phyloP scores from a whole-genome alignment of 768 basidiomycete genomes.

The Daedaleopsis nitida region DNA sequence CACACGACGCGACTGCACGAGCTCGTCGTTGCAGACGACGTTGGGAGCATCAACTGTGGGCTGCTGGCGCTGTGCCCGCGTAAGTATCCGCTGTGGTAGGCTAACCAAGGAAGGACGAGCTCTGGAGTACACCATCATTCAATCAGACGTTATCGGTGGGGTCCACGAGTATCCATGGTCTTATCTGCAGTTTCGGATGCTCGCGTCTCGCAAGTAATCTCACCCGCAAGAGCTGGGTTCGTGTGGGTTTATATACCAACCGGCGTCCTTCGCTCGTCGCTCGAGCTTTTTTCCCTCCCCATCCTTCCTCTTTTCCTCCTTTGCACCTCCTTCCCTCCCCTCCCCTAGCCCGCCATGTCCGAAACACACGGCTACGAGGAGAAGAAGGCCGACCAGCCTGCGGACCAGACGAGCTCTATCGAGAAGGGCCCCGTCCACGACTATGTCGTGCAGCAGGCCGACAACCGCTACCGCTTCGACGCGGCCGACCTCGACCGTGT shows the following conservation, averaged over 20 bases:
- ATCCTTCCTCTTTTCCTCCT: constrained; percentile 1
- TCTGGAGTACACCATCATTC: not conserved
- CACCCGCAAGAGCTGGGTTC: too few relatives aligned
- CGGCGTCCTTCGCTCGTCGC: constrained; percentile 5
- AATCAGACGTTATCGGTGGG: not conserved
- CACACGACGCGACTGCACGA: not conserved
- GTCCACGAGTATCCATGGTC: not conserved
- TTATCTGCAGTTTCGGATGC: constrained; percentile 7
- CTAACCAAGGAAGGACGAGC: not conserved
- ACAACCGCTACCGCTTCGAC: constrained; percentile 47
- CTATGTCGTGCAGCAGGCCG: constrained; percentile 24
- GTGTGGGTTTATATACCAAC: constrained; percentile 12
- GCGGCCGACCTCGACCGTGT: constrained; percentile 68
- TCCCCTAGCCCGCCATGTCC: constrained; percentile 6
- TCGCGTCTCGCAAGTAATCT: too few relatives aligned
- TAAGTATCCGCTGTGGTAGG: not conserved
- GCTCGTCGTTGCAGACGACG: not conserved
- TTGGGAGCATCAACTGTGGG: not conserved
- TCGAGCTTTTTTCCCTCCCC: constrained; percentile 14
- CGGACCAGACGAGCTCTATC: constrained; percentile 16
- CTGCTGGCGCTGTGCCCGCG: not conserved
- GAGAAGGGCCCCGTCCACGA: constrained; percentile 32
- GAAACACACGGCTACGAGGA: constrained; percentile 24
- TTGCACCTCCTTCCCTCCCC: not conserved
- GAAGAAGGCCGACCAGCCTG: constrained; percentile 16